Base-by-base conservation (phyloP, 768 basidiomycete genomes). In the Mycena crocata region DNA sequence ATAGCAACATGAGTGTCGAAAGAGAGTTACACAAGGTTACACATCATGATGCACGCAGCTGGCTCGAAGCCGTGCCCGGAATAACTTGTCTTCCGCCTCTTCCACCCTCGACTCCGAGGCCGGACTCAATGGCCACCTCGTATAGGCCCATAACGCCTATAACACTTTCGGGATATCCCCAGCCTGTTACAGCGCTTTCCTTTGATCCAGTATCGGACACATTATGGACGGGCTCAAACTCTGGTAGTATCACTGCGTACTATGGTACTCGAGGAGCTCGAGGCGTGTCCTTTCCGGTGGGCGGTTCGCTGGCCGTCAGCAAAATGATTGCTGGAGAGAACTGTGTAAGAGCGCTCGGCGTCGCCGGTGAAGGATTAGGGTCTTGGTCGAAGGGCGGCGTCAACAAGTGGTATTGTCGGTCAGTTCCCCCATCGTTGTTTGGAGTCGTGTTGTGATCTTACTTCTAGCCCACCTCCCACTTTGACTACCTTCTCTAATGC, bases 141-240 rank as follows among this genome's bases (percentile, higher is more conserved):
- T 80, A 81, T 64, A 77, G 75, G 62, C 75, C 78, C 14, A 74
- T 81, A 28, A 52, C 77, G 60, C 71, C 79, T 35, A 78, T 82
- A 69, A 65, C 80, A 40, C 71, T 76, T 55, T 52, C 73, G n/a
- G 67, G 60, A 40, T 84, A 81, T 68, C 76, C 76, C 31, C 86
- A 87, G 71, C 85, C 90, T 28, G 83, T 93, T 51, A 90, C 93
- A 26, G 87, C 94, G 0, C 83, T 98, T 62, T 87, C 90, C 0
- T 96, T 99, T 76, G 97, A 99, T 78, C 92, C 95, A 10, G 90
- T 93, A 24, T 93, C 94, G 0, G 96, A 98, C 77, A 88, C 91
- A 8, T 81, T 99, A 37, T 98, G 96, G 95, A 83, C 91, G 50
- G 96, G 96, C 32, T 84, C 87, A 12, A 87, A 89, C 62, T 79